Evolutionary conservation across 768 basidiomycete genomes (phyloP).

Genomic region (Floccularia luteovirens): DNA sequence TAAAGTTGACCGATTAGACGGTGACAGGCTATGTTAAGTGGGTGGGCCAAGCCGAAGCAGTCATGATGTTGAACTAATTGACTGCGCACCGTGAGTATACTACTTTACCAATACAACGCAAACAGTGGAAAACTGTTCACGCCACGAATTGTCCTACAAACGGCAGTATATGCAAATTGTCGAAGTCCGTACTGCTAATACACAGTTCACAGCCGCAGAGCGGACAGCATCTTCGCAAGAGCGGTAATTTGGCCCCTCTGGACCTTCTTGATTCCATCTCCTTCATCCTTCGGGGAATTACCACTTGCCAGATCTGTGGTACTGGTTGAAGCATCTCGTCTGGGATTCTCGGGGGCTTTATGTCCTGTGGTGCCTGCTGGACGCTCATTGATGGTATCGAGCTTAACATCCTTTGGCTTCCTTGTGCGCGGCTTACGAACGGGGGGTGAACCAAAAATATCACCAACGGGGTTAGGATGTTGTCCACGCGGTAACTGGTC

Average conservation of each 20-base stretch:
- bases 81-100: conserved; percentile 23
- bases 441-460: conserved; percentile 55
- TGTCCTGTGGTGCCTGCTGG: conserved; percentile 25
- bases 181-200: conserved; percentile 10
- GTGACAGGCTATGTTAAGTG: background rate
- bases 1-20: conserved; percentile 1
- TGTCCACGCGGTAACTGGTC: conserved; percentile 61
- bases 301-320: conserved; percentile 57
- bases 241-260: conserved; percentile 88
- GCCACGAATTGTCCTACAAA: conserved; percentile 4
- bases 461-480: conserved; percentile 51
- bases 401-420: conserved; percentile 57
- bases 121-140: conserved; percentile 27
- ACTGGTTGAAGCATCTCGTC: conserved; percentile 65
- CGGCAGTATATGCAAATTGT: background rate
- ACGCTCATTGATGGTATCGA: conserved; percentile 74
- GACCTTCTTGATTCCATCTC: conserved; percentile 60
- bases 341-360: conserved; percentile 39
- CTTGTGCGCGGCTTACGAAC: conserved; percentile 59
- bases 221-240: conserved; percentile 87
- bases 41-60: background rate
- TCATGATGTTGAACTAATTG: conserved; percentile 9
- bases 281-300: conserved; percentile 30
- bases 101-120: conserved; percentile 51
- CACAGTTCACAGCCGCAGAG: conserved; percentile 51